A percentile compares a stretch with the other conserved stretches of the same genome.
Conservation (phyloP, 495 filamentous ascomycete species). For the Hypoxylon intermedium region DNA sequence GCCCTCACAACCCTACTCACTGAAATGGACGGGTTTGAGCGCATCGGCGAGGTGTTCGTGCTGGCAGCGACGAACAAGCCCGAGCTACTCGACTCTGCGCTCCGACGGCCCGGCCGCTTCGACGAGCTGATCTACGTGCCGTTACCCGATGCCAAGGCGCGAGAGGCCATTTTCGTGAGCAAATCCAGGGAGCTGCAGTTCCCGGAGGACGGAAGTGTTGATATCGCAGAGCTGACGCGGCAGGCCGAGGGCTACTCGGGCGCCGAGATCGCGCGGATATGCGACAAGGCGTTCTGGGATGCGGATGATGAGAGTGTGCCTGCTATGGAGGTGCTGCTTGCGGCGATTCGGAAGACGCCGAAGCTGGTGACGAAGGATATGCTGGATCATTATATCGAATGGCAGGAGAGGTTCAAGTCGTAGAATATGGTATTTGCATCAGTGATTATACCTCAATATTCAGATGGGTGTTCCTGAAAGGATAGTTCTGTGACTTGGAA, state of each 20-base stretch:
- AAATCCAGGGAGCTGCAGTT: slow-evolving; percentile 39
- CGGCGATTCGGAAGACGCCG: slow-evolving; percentile 66
- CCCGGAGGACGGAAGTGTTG: slow-evolving; percentile 62
- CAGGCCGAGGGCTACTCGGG: slow-evolving; percentile 83
- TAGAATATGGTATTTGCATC: slow-evolving; percentile 4
- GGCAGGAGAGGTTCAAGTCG: slow-evolving; percentile 57
- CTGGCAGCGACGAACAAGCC: slow-evolving; percentile 96
- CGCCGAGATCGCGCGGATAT: slow-evolving; percentile 86
- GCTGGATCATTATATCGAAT: slow-evolving; percentile 70
- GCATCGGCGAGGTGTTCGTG: slow-evolving; percentile 81
- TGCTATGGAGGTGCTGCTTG: slow-evolving; percentile 67
- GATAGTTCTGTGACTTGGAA: too few species aligned
- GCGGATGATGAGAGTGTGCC: slow-evolving; percentile 44
- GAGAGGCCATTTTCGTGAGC: slow-evolving; percentile 76
- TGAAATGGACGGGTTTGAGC: slow-evolving; percentile 96
- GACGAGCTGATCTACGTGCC: slow-evolving; percentile 91
- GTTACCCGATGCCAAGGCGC: slow-evolving; percentile 76
- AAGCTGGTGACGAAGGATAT: slow-evolving; percentile 73
- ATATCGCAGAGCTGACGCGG: slow-evolving; percentile 69
- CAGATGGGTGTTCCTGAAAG: too few species aligned
- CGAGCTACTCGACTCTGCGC: slow-evolving; percentile 82
- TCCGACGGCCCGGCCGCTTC: slow-evolving; percentile 87
- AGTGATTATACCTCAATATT: too few species aligned
- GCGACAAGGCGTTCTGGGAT: slow-evolving; percentile 59
- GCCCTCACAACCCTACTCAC: slow-evolving; percentile 90